Base-by-base conservation (phyloP, 2,329 filamentous ascomycete genomes). In the Colletotrichum sublineola region DNA sequence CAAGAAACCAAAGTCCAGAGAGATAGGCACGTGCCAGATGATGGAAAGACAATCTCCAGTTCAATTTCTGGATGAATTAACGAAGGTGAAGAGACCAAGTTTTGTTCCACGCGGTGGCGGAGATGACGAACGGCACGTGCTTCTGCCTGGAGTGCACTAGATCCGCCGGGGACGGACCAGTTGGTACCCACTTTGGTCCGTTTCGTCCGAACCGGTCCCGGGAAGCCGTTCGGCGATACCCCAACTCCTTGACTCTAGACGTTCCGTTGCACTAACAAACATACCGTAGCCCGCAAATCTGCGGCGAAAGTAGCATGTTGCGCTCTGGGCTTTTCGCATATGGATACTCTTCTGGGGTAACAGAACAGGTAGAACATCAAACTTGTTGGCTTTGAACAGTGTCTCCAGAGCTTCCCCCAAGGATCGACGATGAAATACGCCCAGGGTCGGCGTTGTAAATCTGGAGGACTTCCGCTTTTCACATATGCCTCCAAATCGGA, bases 91-190 rank as follows among this genome's bases (percentile, higher is more conserved):
- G 38, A 36, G 18, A 20, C 31, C 3, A 36, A 4, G 29, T 46
- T 44, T 29, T 4, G 15, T 52, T 18, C 12, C 44, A 2, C 9
- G 15, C 6, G 7, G 8, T n/a, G 14, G 9, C 20, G 24, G 24
- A 48, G 70, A 61, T 31, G 44, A 55, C 36, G 18, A 38, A 24
- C 14, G 29, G 65, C 65, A 68, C 65, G 68, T 71, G 65, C 58
- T 68, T 71, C 68, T 68, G 68, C 65, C 68, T 71, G 18, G 48
- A 58, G 53, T 29, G 61, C 52, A 14, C 50, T 5, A 40, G 55
- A 38, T 66, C 62, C 61, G 67, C 44, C 14, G 42, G 44, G 29
- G 33, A 29, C 44, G 57, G 52, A 60, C 36, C 18, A 20, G 6
- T 9, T 4, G 8, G 36, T 63, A 40, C 12, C 68, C 68, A 68